Evolutionary conservation across 768 basidiomycete species (phyloP).

Genomic region (Jaapia argillacea): DNA sequence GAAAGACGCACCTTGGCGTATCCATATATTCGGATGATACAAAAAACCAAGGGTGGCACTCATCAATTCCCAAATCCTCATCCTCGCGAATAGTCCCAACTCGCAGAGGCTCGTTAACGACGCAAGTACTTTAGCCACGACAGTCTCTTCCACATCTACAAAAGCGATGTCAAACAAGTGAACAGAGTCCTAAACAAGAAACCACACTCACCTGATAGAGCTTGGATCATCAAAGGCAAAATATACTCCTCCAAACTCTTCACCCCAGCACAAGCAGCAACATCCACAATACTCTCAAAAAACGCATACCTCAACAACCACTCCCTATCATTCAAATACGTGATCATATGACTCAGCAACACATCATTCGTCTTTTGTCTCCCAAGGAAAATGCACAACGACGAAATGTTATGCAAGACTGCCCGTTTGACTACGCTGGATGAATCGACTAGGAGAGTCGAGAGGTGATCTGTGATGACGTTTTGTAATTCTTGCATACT

Average conservation of each 20-base stretch:
- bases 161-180: constrained; percentile 2
- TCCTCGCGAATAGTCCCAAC: constrained; percentile 83
- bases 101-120: constrained; percentile 86
- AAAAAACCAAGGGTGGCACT: constrained; percentile 80
- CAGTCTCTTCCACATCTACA: constrained; percentile 89
- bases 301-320: constrained; percentile 89
- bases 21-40: constrained; percentile 94
- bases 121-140: constrained; percentile 83
- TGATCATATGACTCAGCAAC: constrained; percentile 79
- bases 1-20: constrained; percentile 87
- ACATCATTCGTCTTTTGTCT: constrained; percentile 92
- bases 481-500: constrained; percentile 79
- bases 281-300: constrained; percentile 92
- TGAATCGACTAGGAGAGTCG: constrained; percentile 78
- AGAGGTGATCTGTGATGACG: constrained; percentile 81
- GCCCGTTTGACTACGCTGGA: constrained; percentile 89
- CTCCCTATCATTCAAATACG: constrained; percentile 81
- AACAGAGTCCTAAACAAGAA: neutral
- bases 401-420: constrained; percentile 76
- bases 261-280: constrained; percentile 89
- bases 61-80: constrained; percentile 97
- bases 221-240: constrained; percentile 92
- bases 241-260: constrained; percentile 93
- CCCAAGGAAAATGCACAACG: constrained; percentile 89
- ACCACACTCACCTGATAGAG: constrained; percentile 64